Evolutionary conservation across 345 rosid genomes (phyloP), one percentile per base, ranked within the genome.

Genomic region (Nephelium lappaceum): DNA sequence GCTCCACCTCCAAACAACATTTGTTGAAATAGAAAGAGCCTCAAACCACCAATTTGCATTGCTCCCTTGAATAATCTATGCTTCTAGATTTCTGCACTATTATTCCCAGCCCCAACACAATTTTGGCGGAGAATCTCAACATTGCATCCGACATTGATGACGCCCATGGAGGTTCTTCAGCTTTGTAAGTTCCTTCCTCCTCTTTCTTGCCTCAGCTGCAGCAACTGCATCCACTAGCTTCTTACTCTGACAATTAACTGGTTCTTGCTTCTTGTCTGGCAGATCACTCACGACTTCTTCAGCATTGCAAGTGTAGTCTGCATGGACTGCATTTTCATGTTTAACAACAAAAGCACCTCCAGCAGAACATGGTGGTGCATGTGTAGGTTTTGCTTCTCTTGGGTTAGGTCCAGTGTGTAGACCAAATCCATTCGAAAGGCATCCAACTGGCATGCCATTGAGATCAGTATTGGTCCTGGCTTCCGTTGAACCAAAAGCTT

Each of bases 121-220:
- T 12, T 75, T 53, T 55, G 15, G 18, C 45, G 0, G 4, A 66
- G 21, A 74, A 67, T 66, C 74, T 93, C 92, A 90, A 68, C 86
- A 87, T 69, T 86, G 87, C 85, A 85, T 82, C 67, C 83, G 84
- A 78, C 89, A 89, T 66, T 90, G 94, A 65, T 90, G 94, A 65
- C 94, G 84, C 49, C 92, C 86, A 51, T 95, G 87, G 45, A 89
- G 80, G 85, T 84, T 87, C 84, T 93, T 95, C 21, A 91, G 89
- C 87, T 84, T 92, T 11, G 94, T 91, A 58, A 93, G 92, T 76
- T 95, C 95, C 80, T 91, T 95, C 77, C 94, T 86, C 83, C 93
- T 85, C 97, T 86, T 93, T 74, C 93, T 91, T 14, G 97, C 97
- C 82, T 87, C 87, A 11, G 98, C 90, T 67, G 95, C 98, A 39